Base-by-base conservation (phyloP, 768 basidiomycete species). In the Tricholoma terreum region DNA sequence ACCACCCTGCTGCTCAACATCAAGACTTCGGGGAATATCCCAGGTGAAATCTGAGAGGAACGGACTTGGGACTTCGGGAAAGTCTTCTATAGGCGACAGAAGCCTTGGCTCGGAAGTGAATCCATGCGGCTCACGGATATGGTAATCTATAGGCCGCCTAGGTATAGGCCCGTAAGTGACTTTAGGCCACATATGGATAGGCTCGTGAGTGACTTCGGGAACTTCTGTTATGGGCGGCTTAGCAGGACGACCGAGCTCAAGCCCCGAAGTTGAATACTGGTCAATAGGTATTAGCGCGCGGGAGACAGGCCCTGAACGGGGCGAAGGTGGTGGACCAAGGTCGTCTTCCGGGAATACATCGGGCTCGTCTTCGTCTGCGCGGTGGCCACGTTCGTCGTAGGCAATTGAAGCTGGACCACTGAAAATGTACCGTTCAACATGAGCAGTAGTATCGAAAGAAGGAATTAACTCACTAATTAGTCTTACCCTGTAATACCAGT, bases 371-470 rank as follows among this genome's bases (percentile, higher is more conserved):
- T 91, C 89, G 34, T 89, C 87, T 4, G 80, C 77, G 54, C 88
- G 82, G 60, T 84, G 83, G 0, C 89, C 89, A 52, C 87, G 80
- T 71, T 92, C 89, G 66, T 89, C 90, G 72, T 89, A 91, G 10
- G 91, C 82, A 55, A 92, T 92, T 6, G 85, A 83, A 0, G 89
- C 89, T 3, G 89, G 89, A n/a, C 89, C 89, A 58, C 89, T 90
- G 58, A 30, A 40, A 22, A 58, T n/a, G 45, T 58, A 46, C 17
- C 60, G 34, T 56, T 34, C 35, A 40, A 27, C 17, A 49, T 34
- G 31, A 19, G 21, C 31, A 21, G 21, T 34, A 0, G 3, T 30
- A 52, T 31, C 45, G 19, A 38, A n/a, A 42, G 30, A 14, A 42
- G 9, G 51, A 33, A 17, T 6, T 22, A 27, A 72, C 86, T 73